A percentile compares a stretch with the other conserved stretches of the same genome.
phyloP scores from a whole-genome alignment of 2,329 filamentous ascomycete species.

The Aurifilum marmelostoma region DNA sequence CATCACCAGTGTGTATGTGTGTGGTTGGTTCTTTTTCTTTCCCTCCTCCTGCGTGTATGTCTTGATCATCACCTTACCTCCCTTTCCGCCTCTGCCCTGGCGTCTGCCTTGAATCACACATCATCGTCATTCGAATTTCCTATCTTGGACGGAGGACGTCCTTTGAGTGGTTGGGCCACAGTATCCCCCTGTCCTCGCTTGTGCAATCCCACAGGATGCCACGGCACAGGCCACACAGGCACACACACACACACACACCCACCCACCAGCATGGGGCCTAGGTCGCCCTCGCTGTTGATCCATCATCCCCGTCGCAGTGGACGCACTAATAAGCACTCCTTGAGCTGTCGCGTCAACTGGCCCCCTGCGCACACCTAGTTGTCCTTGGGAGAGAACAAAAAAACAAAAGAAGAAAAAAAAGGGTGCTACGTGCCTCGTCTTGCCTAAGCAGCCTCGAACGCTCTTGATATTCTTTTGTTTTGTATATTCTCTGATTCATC shows the following conservation, averaged over 20 bases:
- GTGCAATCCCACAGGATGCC: constrained; percentile 27
- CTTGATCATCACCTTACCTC: neutral
- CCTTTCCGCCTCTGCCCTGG: neutral
- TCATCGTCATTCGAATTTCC: constrained; percentile 25
- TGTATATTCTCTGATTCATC: constrained; percentile 37
- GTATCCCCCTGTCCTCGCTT: constrained; percentile 30
- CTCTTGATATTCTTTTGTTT: constrained; percentile 38
- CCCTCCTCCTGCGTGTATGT: neutral
- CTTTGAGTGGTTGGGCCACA: constrained; percentile 26
- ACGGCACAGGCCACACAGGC: constrained; percentile 20
- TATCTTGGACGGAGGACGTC: constrained; percentile 21
- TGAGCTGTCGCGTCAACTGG: constrained; percentile 47
- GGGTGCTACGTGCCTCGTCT: constrained; percentile 33
- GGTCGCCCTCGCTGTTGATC: constrained; percentile 25
- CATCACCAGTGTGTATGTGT: constrained; percentile 4
- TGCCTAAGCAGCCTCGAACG: constrained; percentile 30
- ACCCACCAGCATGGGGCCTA: constrained; percentile 13
- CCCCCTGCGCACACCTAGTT: constrained; percentile 14
- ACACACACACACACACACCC: constrained; percentile 5
- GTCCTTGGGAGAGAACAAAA: constrained; percentile 40
- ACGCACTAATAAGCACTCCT: constrained; percentile 35
- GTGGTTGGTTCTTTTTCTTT: neutral
- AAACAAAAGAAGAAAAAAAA: constrained; percentile 40
- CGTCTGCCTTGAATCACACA: neutral
- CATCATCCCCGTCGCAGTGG: constrained; percentile 31